phyloP scores from a whole-genome alignment of 1,284 basidiomycete genomes.

The Earliella scabrosa region DNA sequence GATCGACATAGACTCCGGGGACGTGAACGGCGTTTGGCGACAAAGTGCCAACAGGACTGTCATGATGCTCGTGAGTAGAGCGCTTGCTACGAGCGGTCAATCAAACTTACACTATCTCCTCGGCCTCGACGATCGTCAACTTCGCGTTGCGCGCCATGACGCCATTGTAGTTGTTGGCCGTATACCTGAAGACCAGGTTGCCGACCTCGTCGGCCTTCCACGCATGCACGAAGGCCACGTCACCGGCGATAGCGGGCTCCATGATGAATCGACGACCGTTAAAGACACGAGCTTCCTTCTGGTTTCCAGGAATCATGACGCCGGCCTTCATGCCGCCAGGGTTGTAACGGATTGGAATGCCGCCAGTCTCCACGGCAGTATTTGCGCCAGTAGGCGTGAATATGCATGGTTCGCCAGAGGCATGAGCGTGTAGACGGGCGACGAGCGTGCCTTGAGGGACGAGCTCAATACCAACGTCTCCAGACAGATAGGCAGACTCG shows the following conservation, averaged over 20 bases:
- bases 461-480: slow-evolving; percentile 83
- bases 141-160: slow-evolving; percentile 91
- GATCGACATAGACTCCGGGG: slow-evolving; percentile 88
- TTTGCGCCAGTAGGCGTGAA: slow-evolving; percentile 91
- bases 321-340: slow-evolving; percentile 65
- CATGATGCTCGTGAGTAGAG: neutral
- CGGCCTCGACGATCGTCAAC: slow-evolving; percentile 91
- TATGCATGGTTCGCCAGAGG: slow-evolving; percentile 93
- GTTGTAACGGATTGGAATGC: slow-evolving; percentile 79
- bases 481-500: slow-evolving; percentile 78
- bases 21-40: slow-evolving; percentile 85
- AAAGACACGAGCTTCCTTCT: slow-evolving; percentile 81
- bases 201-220: slow-evolving; percentile 95
- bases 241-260: slow-evolving; percentile 86
- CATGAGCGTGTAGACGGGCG: slow-evolving; percentile 90
- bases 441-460: slow-evolving; percentile 91
- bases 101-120: slow-evolving; percentile 75
- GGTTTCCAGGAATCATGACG: slow-evolving; percentile 71
- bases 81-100: neutral
- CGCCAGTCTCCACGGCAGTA: slow-evolving; percentile 80
- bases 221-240: slow-evolving; percentile 88
- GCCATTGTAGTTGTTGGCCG: slow-evolving; percentile 87
- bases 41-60: slow-evolving; percentile 72
- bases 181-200: slow-evolving; percentile 86
- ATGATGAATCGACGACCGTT: slow-evolving; percentile 85